Conservation (phyloP, 768 basidiomycete species). For the Pholiota conissans region DNA sequence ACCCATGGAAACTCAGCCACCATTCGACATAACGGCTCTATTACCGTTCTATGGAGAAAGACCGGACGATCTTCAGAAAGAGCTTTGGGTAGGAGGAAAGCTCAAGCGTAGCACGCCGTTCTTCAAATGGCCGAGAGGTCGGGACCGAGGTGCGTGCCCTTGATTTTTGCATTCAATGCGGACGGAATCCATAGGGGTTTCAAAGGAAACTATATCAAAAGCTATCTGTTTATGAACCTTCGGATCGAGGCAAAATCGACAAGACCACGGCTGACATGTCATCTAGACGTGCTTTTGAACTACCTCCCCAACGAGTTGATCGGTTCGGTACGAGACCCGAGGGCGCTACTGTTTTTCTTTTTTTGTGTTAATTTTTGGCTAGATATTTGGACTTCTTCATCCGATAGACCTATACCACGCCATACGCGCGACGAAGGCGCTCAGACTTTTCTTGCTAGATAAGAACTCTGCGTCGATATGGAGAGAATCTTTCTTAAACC, state of each 20-base stretch:
- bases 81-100: not conserved
- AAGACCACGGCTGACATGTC: not conserved
- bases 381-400: slow-evolving; percentile 29
- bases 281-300: not conserved
- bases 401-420: slow-evolving; percentile 36
- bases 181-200: not conserved
- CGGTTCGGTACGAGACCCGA: not conserved
- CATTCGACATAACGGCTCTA: no score
- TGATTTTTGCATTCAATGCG: no score
- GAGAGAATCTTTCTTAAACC: slow-evolving; percentile 19
- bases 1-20: no score
- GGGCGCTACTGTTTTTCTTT: not conserved
- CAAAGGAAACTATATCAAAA: not conserved
- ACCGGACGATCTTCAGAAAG: no score
- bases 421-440: slow-evolving; percentile 24
- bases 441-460: slow-evolving; percentile 26
- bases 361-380: not conserved
- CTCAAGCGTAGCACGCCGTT: not conserved
- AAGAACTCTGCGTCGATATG: slow-evolving; percentile 22
- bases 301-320: not conserved
- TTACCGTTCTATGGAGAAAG: no score
- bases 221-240: not conserved
- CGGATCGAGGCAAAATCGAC: not conserved
- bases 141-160: no score
- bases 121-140: not conserved